Conservation (phyloP, 2,329 filamentous ascomycete species). For the Clarireedia homoeocarpa region DNA sequence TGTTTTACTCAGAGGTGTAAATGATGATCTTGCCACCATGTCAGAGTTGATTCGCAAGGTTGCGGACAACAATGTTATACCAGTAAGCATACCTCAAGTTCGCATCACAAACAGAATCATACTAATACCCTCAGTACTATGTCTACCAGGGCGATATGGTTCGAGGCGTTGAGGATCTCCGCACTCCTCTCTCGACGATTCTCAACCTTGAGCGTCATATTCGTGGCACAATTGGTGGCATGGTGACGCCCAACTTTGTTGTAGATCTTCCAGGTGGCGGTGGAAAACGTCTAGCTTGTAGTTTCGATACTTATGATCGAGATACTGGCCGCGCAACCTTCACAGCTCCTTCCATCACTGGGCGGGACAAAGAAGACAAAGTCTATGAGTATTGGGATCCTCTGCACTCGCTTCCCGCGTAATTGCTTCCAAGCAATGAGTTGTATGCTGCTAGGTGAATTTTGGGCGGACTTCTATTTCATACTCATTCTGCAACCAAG, state of each 20-base stretch:
- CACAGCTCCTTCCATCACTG: constrained; percentile 45
- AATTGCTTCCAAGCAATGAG: neutral
- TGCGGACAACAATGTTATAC: constrained; percentile 48
- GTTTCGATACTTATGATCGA: constrained; percentile 45
- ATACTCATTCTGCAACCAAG: no score
- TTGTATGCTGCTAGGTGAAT: neutral
- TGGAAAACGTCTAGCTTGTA: constrained; percentile 52
- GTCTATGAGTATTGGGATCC: constrained; percentile 54
- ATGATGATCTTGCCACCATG: constrained; percentile 48
- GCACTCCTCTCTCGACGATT: constrained; percentile 52
- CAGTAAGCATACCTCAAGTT: constrained; percentile 34
- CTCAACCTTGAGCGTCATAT: constrained; percentile 49
- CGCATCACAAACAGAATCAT: neutral
- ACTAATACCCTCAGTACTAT: constrained; percentile 44
- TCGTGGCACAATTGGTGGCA: constrained; percentile 53
- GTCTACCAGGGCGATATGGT: constrained; percentile 61
- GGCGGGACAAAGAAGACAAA: constrained; percentile 36
- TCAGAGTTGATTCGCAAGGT: constrained; percentile 43
- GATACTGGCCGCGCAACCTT: constrained; percentile 46
- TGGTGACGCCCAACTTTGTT: constrained; percentile 54
- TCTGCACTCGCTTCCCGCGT: neutral
- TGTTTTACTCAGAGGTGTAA: constrained; percentile 51
- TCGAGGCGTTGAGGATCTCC: constrained; percentile 50
- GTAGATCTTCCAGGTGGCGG: constrained; percentile 57
- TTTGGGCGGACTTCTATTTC: neutral